phyloP scores from a whole-genome alignment of 202 grass and related monocot genomes.

The Zizania palustris region DNA sequence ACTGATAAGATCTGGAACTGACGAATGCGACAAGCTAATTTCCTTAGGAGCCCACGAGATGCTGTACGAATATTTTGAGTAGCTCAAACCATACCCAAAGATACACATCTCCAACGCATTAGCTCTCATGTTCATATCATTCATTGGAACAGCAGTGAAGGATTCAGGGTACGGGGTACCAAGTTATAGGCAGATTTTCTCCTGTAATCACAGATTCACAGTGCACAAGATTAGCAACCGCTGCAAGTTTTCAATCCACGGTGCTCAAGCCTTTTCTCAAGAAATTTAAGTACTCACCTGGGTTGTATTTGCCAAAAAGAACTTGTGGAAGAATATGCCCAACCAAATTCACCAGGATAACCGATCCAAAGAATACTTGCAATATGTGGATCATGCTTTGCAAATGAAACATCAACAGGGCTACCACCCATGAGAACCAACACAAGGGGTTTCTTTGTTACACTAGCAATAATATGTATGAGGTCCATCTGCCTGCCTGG shows the following conservation, averaged over 20 bases:
- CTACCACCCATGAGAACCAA: constrained; percentile 83
- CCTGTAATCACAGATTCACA: constrained; percentile 45
- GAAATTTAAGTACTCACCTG: constrained; percentile 55
- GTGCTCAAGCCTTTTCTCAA: not conserved
- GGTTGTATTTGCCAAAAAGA: constrained; percentile 85
- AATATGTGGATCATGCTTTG: constrained; percentile 55
- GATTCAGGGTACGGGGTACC: constrained; percentile 88
- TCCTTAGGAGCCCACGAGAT: constrained; percentile 54
- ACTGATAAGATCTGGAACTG: constrained; percentile 39
- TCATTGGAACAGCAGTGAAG: constrained; percentile 77
- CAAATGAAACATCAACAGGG: constrained; percentile 81
- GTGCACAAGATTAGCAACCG: constrained; percentile 34
- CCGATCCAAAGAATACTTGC: constrained; percentile 83
- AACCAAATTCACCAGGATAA: constrained; percentile 82
- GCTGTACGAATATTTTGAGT: constrained; percentile 73
- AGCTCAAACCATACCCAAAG: constrained; percentile 86
- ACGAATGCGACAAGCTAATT: constrained; percentile 51
- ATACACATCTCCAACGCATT: constrained; percentile 77
- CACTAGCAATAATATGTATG: constrained; percentile 49
- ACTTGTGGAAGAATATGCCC: constrained; percentile 82
- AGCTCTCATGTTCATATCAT: constrained; percentile 85
- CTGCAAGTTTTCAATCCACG: constrained; percentile 4
- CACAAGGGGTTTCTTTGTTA: constrained; percentile 63
- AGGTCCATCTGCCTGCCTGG: constrained; percentile 89
- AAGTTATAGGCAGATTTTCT: constrained; percentile 72